Evolutionary conservation across 148 eudicot genomes (phyloP).

Genomic region (Beta vulgaris): DNA sequence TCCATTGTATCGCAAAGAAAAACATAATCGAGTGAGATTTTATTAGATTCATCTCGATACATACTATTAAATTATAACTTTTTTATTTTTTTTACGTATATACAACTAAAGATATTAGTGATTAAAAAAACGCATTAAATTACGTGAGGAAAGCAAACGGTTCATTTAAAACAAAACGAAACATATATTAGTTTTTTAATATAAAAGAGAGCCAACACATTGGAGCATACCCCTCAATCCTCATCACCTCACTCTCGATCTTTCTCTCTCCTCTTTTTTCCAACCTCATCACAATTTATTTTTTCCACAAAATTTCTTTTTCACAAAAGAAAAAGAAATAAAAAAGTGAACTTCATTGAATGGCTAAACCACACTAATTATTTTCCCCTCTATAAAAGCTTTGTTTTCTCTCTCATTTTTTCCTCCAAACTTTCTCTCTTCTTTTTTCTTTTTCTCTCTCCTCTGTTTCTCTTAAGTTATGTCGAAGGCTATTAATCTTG

Average conservation of each 20-base stretch:
- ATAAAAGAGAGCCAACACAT: too few relatives aligned
- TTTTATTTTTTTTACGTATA: too few relatives aligned
- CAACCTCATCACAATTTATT: not conserved
- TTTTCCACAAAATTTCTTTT: conserved; percentile 5
- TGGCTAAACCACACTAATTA: conserved; percentile 19
- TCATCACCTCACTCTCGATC: not conserved
- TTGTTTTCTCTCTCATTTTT: not conserved
- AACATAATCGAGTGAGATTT: too few relatives aligned
- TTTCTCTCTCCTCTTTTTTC: not conserved
- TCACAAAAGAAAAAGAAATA: not conserved
- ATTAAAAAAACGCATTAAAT: too few relatives aligned
- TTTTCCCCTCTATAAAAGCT: conserved; percentile 23
- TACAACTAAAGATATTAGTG: too few relatives aligned
- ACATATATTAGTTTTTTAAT: too few relatives aligned
- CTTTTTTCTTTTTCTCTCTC: conserved; percentile 1
- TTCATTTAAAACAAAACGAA: too few relatives aligned
- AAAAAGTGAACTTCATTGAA: conserved; percentile 25
- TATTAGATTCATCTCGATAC: too few relatives aligned
- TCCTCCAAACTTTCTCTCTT: not conserved
- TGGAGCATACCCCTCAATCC: too few relatives aligned
- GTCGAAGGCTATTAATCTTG: conserved; percentile 52
- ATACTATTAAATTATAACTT: too few relatives aligned
- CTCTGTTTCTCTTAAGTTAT: conserved; percentile 13
- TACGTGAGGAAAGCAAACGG: too few relatives aligned
- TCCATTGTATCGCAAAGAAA: too few relatives aligned